phyloP scores from a whole-genome alignment of 768 basidiomycete genomes.

The Lyophyllum shimeji region DNA sequence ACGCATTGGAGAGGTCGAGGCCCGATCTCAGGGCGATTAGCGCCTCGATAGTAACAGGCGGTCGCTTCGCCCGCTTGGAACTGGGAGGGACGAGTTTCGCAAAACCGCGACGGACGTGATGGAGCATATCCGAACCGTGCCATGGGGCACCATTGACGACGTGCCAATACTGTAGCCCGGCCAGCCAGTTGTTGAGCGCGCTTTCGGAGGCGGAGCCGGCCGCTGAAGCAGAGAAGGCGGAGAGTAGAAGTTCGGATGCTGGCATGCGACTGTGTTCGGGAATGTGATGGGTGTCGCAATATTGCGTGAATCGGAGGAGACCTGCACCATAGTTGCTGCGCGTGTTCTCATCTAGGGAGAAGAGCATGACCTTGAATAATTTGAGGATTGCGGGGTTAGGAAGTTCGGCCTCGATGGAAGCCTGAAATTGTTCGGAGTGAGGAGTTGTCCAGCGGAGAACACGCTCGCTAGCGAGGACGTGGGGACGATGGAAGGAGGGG shows the following conservation, averaged over 20 bases:
- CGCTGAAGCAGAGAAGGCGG: conserved; percentile 24
- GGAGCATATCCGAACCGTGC: conserved; percentile 8
- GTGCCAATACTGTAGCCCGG: conserved; percentile 5
- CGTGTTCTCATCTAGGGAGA: not conserved
- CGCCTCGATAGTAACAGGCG: not conserved
- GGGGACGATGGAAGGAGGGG: too few species aligned
- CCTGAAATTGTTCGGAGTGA: too few species aligned
- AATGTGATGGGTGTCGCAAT: not conserved
- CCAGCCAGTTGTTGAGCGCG: not conserved
- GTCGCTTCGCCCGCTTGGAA: conserved; percentile 4
- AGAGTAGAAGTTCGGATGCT: conserved; percentile 24
- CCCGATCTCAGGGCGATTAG: not conserved
- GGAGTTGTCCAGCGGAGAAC: too few species aligned
- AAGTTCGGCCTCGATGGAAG: too few species aligned
- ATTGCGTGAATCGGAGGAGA: not conserved
- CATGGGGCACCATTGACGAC: conserved; percentile 7
- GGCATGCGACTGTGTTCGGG: conserved; percentile 21
- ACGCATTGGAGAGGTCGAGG: conserved; percentile 10
- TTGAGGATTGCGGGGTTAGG: not conserved
- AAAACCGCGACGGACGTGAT: conserved; percentile 3
- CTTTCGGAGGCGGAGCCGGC: conserved; percentile 1
- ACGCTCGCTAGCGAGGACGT: too few species aligned
- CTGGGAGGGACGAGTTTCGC: conserved; percentile 7
- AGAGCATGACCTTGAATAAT: not conserved
- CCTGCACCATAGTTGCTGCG: not conserved